These are phyloP conservation scores for Acer campestre DNA, from an alignment of 345 rosid species.

Conservation along the genomic window DNA sequence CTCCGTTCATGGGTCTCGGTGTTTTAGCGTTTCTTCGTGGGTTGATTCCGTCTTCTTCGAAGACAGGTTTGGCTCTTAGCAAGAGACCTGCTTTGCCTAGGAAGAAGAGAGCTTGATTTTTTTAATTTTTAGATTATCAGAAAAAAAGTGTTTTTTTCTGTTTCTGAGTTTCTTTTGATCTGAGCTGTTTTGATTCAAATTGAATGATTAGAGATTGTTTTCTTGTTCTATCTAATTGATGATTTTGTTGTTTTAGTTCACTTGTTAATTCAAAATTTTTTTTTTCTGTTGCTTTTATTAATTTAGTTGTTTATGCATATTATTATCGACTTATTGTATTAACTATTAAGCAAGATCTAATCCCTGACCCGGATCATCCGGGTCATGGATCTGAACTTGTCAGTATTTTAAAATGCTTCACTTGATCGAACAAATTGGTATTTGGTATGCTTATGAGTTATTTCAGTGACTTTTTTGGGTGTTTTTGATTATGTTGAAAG, in stretches of 20 bases:
- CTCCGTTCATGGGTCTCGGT: conserved; percentile 59
- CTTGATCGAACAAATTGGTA: too few relatives aligned
- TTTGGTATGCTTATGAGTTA: too few relatives aligned
- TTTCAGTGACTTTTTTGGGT: too few relatives aligned
- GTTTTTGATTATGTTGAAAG: too few relatives aligned
- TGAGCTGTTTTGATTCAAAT: neutral
- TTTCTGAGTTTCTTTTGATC: neutral
- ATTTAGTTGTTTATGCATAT: too few relatives aligned
- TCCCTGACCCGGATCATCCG: too few relatives aligned
- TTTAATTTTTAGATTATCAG: neutral
- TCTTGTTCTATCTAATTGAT: neutral
- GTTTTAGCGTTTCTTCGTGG: conserved; percentile 66
- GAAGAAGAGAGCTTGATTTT: conserved; percentile 59
- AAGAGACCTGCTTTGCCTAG: conserved; percentile 49
- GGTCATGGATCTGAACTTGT: too few relatives aligned
- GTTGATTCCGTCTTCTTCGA: conserved; percentile 33
- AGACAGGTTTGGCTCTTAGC: conserved; percentile 24
- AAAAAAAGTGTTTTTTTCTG: neutral
- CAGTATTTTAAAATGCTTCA: too few relatives aligned
- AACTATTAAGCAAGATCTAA: too few relatives aligned
- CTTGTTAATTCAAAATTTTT: neutral
- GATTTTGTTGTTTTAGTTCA: neutral
- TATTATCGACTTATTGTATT: too few relatives aligned
- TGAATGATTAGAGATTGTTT: neutral
- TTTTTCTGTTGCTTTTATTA: neutral